Evolutionary conservation across 2,329 filamentous ascomycete genomes (phyloP).

Genomic region (Pestalotiopsis sp.): DNA sequence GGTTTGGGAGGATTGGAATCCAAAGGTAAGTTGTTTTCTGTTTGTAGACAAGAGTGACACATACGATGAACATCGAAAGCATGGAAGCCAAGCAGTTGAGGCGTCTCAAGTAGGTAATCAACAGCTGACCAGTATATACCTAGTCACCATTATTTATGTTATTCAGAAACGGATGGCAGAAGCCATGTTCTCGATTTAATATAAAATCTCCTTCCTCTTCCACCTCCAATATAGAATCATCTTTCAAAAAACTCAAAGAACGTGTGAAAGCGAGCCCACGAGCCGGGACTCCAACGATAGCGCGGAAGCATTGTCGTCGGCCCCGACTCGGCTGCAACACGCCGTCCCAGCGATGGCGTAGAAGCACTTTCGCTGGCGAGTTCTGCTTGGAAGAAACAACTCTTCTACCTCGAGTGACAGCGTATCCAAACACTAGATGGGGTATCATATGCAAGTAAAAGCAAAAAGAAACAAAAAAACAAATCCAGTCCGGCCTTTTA

Average conservation of each 20-base stretch:
- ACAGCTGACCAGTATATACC: neutral
- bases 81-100: neutral
- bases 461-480: slow-evolving; percentile 20
- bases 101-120: neutral
- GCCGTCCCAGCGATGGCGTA: slow-evolving; percentile 49
- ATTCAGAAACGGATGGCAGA: neutral
- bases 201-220: neutral
- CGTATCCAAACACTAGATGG: slow-evolving; percentile 54
- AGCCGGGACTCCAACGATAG: slow-evolving; percentile 44
- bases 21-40: neutral
- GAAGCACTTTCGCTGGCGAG: slow-evolving; percentile 45
- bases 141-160: neutral
- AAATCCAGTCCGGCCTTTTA: slow-evolving; percentile 8
- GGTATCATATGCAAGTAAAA: slow-evolving; percentile 47
- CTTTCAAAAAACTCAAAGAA: slow-evolving; percentile 17
- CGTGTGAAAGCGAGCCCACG: slow-evolving; percentile 35
- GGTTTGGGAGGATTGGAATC: neutral
- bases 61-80: neutral
- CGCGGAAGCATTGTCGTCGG: slow-evolving; percentile 54
- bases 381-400: slow-evolving; percentile 19
- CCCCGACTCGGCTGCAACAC: slow-evolving; percentile 43
- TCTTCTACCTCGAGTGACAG: slow-evolving; percentile 40
- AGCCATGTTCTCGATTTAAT: neutral
- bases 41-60: neutral
- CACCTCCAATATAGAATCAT: neutral